These are phyloP conservation scores for Phialophora chinensis DNA, from an alignment of 2,329 filamentous ascomycete species.

Conservation along the genomic window DNA sequence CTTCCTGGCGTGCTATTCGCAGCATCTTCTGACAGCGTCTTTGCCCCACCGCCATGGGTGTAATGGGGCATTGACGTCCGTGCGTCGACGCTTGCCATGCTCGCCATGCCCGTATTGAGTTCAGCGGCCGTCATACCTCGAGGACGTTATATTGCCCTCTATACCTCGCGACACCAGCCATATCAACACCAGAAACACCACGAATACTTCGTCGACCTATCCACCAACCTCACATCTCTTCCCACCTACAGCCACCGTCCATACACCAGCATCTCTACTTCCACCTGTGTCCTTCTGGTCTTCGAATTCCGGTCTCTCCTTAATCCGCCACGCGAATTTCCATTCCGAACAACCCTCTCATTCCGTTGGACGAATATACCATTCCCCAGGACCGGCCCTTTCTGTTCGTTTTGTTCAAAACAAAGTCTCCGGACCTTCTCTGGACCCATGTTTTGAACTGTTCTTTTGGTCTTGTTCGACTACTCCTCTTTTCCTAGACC, in stretches of 20 bases:
- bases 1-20: slow-evolving; percentile 38
- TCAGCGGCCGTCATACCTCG: slow-evolving; percentile 36
- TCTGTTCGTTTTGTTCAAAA: slow-evolving; percentile 33
- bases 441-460: slow-evolving; percentile 41
- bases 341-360: background rate
- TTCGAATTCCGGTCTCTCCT: slow-evolving; percentile 23
- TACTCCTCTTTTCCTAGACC: slow-evolving; percentile 36
- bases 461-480: slow-evolving; percentile 38
- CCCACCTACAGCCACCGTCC: slow-evolving; percentile 19
- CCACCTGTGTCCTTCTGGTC: slow-evolving; percentile 21
- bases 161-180: slow-evolving; percentile 31
- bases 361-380: slow-evolving; percentile 12
- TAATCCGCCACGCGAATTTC: slow-evolving; percentile 10
- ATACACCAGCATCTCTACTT: slow-evolving; percentile 4
- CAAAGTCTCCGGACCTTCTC: slow-evolving; percentile 32
- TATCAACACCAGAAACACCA: slow-evolving; percentile 32
- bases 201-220: slow-evolving; percentile 9
- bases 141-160: slow-evolving; percentile 36
- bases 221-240: slow-evolving; percentile 25
- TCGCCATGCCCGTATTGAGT: slow-evolving; percentile 26
- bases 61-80: slow-evolving; percentile 31
- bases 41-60: slow-evolving; percentile 37
- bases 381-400: slow-evolving; percentile 29
- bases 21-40: slow-evolving; percentile 35
- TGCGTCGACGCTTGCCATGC: slow-evolving; percentile 35